Conservation (phyloP, 768 basidiomycete genomes). For the Naganishia antarctica region DNA sequence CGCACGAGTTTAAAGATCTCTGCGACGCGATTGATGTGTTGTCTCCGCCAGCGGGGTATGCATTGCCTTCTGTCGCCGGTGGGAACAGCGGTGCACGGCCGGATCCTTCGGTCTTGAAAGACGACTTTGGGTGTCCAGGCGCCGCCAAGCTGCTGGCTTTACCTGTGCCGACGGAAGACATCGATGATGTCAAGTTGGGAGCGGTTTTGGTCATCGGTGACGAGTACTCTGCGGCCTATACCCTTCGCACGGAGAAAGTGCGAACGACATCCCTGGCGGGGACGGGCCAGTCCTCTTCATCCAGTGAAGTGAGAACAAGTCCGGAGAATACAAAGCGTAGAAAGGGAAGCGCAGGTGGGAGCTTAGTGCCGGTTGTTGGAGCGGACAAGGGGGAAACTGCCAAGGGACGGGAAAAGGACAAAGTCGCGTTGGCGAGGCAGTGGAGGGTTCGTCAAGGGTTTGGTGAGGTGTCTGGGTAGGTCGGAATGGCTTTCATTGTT, state of each 20-base stretch:
- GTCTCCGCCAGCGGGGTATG: conserved; percentile 26
- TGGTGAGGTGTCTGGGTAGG: conserved; percentile 43
- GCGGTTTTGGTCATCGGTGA: conserved; percentile 43
- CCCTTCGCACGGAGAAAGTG: conserved; percentile 32
- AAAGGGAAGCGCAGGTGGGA: conserved; percentile 37
- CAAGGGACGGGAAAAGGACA: conserved; percentile 21
- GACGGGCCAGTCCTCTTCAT: background rate
- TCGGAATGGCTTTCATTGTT: no score
- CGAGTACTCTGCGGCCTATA: conserved; percentile 41
- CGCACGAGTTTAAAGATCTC: conserved; percentile 38
- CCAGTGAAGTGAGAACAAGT: conserved; percentile 7
- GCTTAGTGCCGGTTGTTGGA: conserved; percentile 31
- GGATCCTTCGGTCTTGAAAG: conserved; percentile 10
- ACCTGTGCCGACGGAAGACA: background rate
- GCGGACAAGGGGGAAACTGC: no score
- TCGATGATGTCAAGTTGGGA: conserved; percentile 1
- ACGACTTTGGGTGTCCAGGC: conserved; percentile 43
- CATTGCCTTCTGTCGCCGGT: conserved; percentile 3
- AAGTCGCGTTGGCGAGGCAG: conserved; percentile 35
- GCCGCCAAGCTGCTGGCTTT: conserved; percentile 40
- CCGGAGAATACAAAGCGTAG: conserved; percentile 33
- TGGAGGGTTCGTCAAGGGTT: conserved; percentile 47
- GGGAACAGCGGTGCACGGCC: conserved; percentile 18
- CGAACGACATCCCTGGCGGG: conserved; percentile 31
- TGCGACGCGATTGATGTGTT: conserved; percentile 35